Evolutionary conservation across 108 stramenopile genomes (phyloP), one percentile per base, ranked within the genome.

Genomic region (Aurantiochytrium sp.): DNA sequence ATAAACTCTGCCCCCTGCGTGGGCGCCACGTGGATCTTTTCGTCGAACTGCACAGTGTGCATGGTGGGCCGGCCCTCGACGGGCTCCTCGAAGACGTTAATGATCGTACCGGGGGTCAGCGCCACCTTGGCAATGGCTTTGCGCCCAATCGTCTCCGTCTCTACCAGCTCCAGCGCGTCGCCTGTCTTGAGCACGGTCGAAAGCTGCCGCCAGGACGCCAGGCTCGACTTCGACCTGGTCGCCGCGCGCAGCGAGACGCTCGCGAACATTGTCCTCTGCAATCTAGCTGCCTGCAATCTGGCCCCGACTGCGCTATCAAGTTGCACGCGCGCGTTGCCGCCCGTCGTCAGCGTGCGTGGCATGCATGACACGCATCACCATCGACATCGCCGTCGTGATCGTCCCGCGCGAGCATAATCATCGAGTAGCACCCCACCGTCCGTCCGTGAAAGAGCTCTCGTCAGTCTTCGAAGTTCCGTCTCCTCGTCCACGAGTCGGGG

Each of bases 51-150:
- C 21, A 85, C 48, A 4, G 85, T 85, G 41, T 85, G 85, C 85
- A 85, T 85, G 52, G 52, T 85, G n/a, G 85, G 85, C 52, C 32
- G n/a, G 50, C 19, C 36, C 73, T 81, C 42, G 24, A 81, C 73
- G 45, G 73, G 73, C 19, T 81, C 39, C n/a, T 24, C n/a, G 24
- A 81, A 81, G 42, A 48, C 73, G 45, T 81, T 81, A 17, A 81
- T 48, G 42, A 81, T 24, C 6, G 73, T 81, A 12, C 73, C 73
- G 3, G 42, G n/a, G 21, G 10, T 15, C 42, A 81, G 39, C n/a
- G 73, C n/a, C 15, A 81, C 73, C 24, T 48, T 41, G n/a, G 73
- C 73, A 21, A 81, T 48, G 73, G 73, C 73, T n/a, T 81, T 81
- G 39, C 45, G 39, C 12, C 73, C 73, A 24, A 81, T 81, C 21